Conservation (phyloP, 2,329 filamentous ascomycete species). For the Fusarium keratoplasticum region DNA sequence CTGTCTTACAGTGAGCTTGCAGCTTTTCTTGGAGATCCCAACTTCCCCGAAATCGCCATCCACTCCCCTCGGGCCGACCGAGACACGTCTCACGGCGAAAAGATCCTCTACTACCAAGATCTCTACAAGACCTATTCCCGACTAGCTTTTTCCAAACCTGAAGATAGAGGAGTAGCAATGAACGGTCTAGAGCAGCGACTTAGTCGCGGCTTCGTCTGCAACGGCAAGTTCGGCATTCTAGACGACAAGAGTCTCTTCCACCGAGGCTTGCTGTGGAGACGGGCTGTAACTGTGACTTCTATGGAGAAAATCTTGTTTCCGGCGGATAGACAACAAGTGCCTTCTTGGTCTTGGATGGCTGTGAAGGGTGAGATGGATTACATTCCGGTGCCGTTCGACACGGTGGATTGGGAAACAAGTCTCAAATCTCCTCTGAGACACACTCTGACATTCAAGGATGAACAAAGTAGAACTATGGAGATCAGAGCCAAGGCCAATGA, state of each 20-base stretch:
- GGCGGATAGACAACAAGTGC: background rate
- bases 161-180: constrained; percentile 8
- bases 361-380: constrained; percentile 11
- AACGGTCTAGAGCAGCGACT: constrained; percentile 7
- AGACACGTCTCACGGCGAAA: background rate
- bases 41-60: constrained; percentile 12
- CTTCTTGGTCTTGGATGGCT: constrained; percentile 24
- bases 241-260: background rate
- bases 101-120: constrained; percentile 14
- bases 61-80: background rate
- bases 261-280: constrained; percentile 3
- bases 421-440: background rate
- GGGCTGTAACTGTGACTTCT: background rate
- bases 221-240: constrained; percentile 4
- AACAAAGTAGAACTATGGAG: background rate
- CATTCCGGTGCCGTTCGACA: background rate
- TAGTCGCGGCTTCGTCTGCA: background rate
- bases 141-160: background rate
- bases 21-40: constrained; percentile 9
- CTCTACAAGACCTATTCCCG: constrained; percentile 9
- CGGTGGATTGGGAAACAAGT: background rate
- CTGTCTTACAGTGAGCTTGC: background rate
- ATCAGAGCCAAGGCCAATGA: background rate
- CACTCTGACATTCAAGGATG: background rate
- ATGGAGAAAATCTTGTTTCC: background rate